Percentiles rank a stretch among this genome's conserved stretches.
phyloP scores from a whole-genome alignment of 2,329 filamentous ascomycete species.

The Fusarium austroafricanum region DNA sequence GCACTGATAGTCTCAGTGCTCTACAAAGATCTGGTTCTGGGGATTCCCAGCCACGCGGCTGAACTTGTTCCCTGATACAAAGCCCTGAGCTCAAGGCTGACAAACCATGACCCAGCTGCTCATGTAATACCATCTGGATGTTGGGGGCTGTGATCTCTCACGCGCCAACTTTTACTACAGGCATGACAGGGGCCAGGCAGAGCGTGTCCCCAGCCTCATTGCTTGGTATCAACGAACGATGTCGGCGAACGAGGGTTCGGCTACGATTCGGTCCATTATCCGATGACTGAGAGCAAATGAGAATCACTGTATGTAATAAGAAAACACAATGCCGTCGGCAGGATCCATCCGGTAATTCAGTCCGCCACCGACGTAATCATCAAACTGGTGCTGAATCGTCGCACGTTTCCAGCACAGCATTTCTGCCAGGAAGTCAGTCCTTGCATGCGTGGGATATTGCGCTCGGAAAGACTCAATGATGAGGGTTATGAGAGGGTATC shows the following conservation, averaged over 20 bases:
- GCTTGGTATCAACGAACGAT: constrained; percentile 11
- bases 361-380: constrained; percentile 47
- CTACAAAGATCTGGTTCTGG: constrained; percentile 11
- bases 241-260: constrained; percentile 3
- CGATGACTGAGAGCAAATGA: constrained; percentile 23
- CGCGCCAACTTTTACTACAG: constrained; percentile 16
- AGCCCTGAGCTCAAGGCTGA: constrained; percentile 8
- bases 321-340: constrained; percentile 44
- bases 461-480: constrained; percentile 28
- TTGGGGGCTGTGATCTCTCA: not conserved
- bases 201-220: constrained; percentile 26
- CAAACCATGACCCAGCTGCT: constrained; percentile 9
- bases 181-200: constrained; percentile 16
- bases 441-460: constrained; percentile 32
- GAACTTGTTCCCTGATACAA: constrained; percentile 16
- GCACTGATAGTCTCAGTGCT: not conserved
- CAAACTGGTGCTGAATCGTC: constrained; percentile 37
- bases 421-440: constrained; percentile 16
- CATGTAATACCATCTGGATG: not conserved
- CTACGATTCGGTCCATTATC: constrained; percentile 1
- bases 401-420: constrained; percentile 19
- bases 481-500: constrained; percentile 13
- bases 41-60: constrained; percentile 29
- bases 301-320: constrained; percentile 5
- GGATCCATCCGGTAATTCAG: constrained; percentile 34